phyloP scores from a whole-genome alignment of 768 basidiomycete species.

The Boletus rufocinnamomeus region DNA sequence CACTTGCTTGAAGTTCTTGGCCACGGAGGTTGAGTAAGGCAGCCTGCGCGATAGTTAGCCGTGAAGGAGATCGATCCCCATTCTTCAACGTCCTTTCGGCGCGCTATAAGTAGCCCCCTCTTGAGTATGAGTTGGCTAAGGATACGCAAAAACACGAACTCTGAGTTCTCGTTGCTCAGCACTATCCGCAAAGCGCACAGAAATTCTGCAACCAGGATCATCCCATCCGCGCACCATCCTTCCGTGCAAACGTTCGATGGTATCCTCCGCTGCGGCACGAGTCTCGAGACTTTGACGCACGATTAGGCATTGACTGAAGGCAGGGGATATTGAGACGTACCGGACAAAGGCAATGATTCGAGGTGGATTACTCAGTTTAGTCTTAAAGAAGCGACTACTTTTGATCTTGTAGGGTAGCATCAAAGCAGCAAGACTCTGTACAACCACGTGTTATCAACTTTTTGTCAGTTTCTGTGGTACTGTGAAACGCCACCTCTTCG shows the following conservation, averaged over 20 bases:
- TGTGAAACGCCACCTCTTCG: conserved; percentile 46
- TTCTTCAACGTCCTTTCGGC: conserved; percentile 60
- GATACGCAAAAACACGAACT: conserved; percentile 42
- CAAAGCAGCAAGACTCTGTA: conserved; percentile 61
- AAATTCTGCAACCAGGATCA: conserved; percentile 74
- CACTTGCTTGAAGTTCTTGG: conserved; percentile 45
- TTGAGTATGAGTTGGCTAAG: conserved; percentile 1
- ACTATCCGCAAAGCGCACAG: conserved; percentile 79
- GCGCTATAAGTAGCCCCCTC: conserved; percentile 44
- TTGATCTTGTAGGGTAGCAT: conserved; percentile 72
- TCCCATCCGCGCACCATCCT: conserved; percentile 80
- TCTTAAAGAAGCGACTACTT: conserved; percentile 80
- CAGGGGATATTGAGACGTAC: conserved; percentile 39
- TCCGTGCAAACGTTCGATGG: conserved; percentile 76
- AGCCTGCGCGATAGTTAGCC: conserved; percentile 77
- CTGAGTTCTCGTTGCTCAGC: conserved; percentile 75
- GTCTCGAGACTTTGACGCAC: conserved; percentile 58
- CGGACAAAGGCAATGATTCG: conserved; percentile 82
- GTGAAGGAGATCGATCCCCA: conserved; percentile 61
- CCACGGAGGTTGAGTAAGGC: conserved; percentile 75
- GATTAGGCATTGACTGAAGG: neutral
- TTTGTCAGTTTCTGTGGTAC: neutral
- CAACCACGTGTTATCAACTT: neutral
- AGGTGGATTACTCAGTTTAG: conserved; percentile 71
- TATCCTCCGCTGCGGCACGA: conserved; percentile 70